Evolutionary conservation across 1,284 basidiomycete species (phyloP), one percentile per base, ranked within the genome.

Genomic region (Stereum hirsutum): DNA sequence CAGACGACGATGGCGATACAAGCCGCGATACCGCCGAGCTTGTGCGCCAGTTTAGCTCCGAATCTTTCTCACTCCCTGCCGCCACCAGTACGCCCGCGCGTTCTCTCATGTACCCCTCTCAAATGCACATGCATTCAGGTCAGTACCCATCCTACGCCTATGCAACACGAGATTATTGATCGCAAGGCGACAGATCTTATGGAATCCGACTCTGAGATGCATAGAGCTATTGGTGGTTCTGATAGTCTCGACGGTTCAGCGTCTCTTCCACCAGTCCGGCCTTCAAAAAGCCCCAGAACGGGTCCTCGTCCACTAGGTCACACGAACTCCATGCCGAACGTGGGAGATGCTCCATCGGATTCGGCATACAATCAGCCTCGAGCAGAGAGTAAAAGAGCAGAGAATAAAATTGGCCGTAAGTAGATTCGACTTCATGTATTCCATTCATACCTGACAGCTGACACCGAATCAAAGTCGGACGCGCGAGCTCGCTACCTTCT

Each of bases 181-280:
- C 24, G n/a, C 27, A 21, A 5, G 2, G 26, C 21, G 31, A 28
- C 46, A 86, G 82, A 87, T 61, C 66, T 87, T 12, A 57, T 87
- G 47, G 81, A 82, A 15, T 70, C 75, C 42, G 78, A 86, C 52
- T 81, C 81, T 2, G 79, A 81, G 52, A 86, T 87, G 83, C 78
- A 77, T 43, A 67, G 74, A 39, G 75, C 67, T n/a, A 72, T 87
- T 55, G 66, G 73, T 30, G 73, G 65, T 12, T 54, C 74, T 42
- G 72, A 78, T 39, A 78, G 69, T 50, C 73, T 63, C 49, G 72
- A 70, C 25, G n/a, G n/a, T 17, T 28, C 40, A 59, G 54, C 52
- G 21, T 47, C 56, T 7, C 53, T 57, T 40, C 53, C 54, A 14
- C 47, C 50, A n/a, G 31, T 49, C 5, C 54, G 51, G 8, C 45